Evolutionary conservation across 805 yeast species (phyloP).

Genomic region (Candida montana): DNA sequence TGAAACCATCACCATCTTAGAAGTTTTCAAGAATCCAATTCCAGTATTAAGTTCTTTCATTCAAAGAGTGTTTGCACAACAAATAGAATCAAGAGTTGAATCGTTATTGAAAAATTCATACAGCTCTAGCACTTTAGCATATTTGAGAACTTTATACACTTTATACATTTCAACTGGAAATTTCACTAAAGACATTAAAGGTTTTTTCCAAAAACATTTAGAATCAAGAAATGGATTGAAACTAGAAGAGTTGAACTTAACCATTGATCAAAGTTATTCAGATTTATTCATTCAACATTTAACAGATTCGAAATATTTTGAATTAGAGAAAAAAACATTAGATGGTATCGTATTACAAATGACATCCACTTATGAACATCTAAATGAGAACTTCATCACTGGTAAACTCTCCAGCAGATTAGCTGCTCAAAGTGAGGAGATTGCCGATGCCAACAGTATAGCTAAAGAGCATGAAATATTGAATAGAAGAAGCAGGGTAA

Average conservation of each 20-base stretch:
- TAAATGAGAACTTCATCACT: slow-evolving; percentile 28
- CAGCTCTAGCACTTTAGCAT: slow-evolving; percentile 60
- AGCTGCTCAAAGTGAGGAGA: background rate
- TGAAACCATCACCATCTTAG: slow-evolving; percentile 68
- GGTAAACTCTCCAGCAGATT: slow-evolving; percentile 25
- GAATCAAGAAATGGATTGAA: slow-evolving; percentile 35
- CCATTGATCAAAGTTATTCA: slow-evolving; percentile 66
- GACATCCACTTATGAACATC: slow-evolving; percentile 28
- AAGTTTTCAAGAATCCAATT: slow-evolving; percentile 68
- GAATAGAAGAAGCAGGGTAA: slow-evolving; percentile 34
- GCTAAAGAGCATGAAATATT: slow-evolving; percentile 26
- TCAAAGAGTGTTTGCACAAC: slow-evolving; percentile 72
- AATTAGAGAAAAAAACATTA: slow-evolving; percentile 61
- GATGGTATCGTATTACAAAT: slow-evolving; percentile 34
- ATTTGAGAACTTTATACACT: slow-evolving; percentile 67
- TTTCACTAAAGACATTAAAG: slow-evolving; percentile 61
- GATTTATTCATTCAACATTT: slow-evolving; percentile 70
- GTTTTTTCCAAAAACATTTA: slow-evolving; percentile 40
- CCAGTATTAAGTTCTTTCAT: slow-evolving; percentile 63
- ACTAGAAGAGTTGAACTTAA: slow-evolving; percentile 35
- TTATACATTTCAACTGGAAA: slow-evolving; percentile 54
- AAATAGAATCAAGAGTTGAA: slow-evolving; percentile 52
- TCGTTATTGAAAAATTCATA: slow-evolving; percentile 57
- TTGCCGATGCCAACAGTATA: slow-evolving; percentile 10
- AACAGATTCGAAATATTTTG: slow-evolving; percentile 63